Evolutionary conservation across 2,329 filamentous ascomycete genomes (phyloP), one percentile per base, ranked within the genome.

Genomic region (Calonectria crousiana): DNA sequence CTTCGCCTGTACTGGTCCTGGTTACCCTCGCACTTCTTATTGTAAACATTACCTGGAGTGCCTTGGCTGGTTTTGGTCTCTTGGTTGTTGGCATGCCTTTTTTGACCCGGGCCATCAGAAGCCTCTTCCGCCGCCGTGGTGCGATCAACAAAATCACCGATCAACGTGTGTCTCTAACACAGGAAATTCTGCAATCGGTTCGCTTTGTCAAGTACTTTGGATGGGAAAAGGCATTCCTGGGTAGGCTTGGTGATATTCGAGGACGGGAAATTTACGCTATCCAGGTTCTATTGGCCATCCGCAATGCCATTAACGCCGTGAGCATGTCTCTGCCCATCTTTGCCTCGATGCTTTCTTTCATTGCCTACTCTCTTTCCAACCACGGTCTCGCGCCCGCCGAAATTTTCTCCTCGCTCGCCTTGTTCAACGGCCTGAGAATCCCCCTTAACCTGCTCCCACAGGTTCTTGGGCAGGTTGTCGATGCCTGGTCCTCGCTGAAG

Each of bases 151-250:
- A 95, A 81, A 91, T 98, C 74, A 98, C 96, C 2, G 96, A 98
- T 82, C 94, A 97, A 85, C 92, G 96, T 76, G 96, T 98, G 10
- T 94, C 94, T 67, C 87, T 98, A 41, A 98, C 95, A 0, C 96
- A 98, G 82, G 96, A 98, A 82, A 98, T 98, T 67, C 82, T 98
- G 18, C 93, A 95, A 78, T 95, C 95, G 0, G 96, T 98, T 30
- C 92, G 96, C 32, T 98, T 98, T 81, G 96, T 98, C 85, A 98
- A 98, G 84, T 98, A 92, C 84, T 98, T 98, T 82, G 96, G 95
- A 10, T 98, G 96, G 96, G 96, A 98, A 83, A 93, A 90, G 72
- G 94, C 95, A 41, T 98, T 98, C 81, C 87, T 98, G 16, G 89
- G 92, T 66, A 92, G 95, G 18, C 89, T 98, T 20, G 91, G 92